Base-by-base conservation (phyloP, 805 yeast genomes). In the Candida palmyrensis region DNA sequence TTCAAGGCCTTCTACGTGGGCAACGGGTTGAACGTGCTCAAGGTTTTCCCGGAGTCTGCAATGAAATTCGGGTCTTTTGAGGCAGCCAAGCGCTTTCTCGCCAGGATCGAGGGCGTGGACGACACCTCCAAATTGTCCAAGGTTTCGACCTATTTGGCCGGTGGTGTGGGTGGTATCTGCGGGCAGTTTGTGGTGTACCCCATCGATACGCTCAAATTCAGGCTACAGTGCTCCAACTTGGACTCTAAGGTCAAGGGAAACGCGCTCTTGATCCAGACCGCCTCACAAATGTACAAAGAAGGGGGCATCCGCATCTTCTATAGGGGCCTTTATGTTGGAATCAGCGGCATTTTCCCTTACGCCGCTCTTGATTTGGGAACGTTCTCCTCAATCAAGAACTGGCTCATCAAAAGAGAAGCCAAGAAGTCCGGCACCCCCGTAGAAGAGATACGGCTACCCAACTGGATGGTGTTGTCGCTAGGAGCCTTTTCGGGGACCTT, bases 61-160 rank as follows among this genome's bases (percentile, higher is more conserved):
- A 90, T 90, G 76, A 92, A 92, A 53, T 90, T 92, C 59, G 97
- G 98, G 3, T 79, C 95, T 3, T 90, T 92, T 55, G 98, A 90
- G 55, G 73, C 87, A 4, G 80, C 89, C 0, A 92, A 92, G 49
- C 68, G 83, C 36, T 50, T 81, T 18, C 64, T 92, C 49, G 81
- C 95, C 14, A 54, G 63, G 18, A 38, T 89, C 6, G 96, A 87
- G 57, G 95, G 95, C 10, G 79, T 77, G 5, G 68, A 69, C 9
- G 89, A 82, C 49, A 72, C 81, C 2, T 57, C 81, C 1, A 74
- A 84, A 27, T 60, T 90, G 35, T 83, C 95, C 0, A 77, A 79
- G 41, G 50, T 74, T 2, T 74, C 97, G 1, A 88, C 96, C 0
- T 92, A 88, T 52, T 55, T 86, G 20, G 88, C 96, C 16, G 98